A percentile compares a stretch with the other conserved stretches of the same genome.
Conservation (phyloP, 1,139 yeast genomes). For the Saccharomyces pastorianus region DNA sequence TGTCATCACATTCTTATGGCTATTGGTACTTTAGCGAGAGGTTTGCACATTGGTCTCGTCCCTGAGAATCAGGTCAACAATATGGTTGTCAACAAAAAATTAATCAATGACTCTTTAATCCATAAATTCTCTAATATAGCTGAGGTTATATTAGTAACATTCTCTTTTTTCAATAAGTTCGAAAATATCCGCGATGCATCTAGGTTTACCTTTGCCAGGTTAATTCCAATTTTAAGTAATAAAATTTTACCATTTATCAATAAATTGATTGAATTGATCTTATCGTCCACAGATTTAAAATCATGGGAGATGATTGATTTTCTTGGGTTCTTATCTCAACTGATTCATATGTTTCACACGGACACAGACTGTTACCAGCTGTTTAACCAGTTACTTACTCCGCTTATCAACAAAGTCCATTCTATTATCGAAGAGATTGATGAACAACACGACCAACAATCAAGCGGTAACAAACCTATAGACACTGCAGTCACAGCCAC, state of each 20-base stretch:
- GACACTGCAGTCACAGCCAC: constrained; percentile 5
- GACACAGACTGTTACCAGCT: constrained; percentile 66
- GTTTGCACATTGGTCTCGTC: constrained; percentile 42
- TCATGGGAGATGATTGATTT: constrained; percentile 70
- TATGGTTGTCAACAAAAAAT: constrained; percentile 24
- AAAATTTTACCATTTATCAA: constrained; percentile 52
- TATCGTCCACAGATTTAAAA: constrained; percentile 52
- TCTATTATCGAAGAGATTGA: constrained; percentile 36
- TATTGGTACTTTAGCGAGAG: constrained; percentile 82
- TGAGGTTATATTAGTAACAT: constrained; percentile 73
- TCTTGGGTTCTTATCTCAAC: constrained; percentile 77
- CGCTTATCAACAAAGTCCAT: constrained; percentile 62
- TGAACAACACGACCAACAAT: constrained; percentile 34
- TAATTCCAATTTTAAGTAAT: constrained; percentile 65
- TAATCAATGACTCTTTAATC: constrained; percentile 29
- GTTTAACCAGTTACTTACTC: constrained; percentile 63
- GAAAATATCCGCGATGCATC: constrained; percentile 78
- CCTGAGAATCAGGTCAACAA: constrained; percentile 34
- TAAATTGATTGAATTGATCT: constrained; percentile 63
- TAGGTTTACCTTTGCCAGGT: constrained; percentile 77
- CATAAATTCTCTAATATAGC: constrained; percentile 63
- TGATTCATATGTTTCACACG: constrained; percentile 65
- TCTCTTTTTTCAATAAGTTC: constrained; percentile 62
- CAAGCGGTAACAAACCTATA: constrained; percentile 20
- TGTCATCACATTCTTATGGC: constrained; percentile 85